Evolutionary conservation across 2,329 filamentous ascomycete genomes (phyloP), one percentile per base, ranked within the genome.

Genomic region (Colletotrichum filicis): DNA sequence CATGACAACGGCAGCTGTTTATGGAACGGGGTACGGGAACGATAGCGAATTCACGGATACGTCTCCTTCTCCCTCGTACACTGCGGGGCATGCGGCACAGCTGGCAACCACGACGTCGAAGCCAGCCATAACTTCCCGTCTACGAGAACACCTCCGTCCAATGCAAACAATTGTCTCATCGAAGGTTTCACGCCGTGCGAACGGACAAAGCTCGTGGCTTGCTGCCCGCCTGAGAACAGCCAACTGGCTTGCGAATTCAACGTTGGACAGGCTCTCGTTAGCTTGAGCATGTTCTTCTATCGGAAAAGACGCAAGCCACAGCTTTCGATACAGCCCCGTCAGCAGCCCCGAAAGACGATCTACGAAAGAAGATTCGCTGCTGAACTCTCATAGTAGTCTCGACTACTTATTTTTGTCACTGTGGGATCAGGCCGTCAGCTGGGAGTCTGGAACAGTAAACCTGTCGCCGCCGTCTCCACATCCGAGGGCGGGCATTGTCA

Each of bases 341-440:
- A 60, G 30, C 66, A 55, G 60, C 66, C 59, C 59, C 70, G 59
- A 53, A 26, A 24, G 68, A 66, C 42, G 63, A n/a, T 30, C 42
- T 61, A n/a, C 24, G 37, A 6, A 42, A 32, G 28, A 56, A 37
- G 22, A 65, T 56, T 32, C 49, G 24, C 49, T 37, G 58, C 57
- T 62, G 42, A 35, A 24, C 26, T n/a, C 32, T n/a, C 22, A 19
- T 35, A 32, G 49, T n/a, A 49, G 19, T 52, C 22, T 52, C 56
- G 66, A 60, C n/a, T 56, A 66, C 35, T 69, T 71, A 57, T 70
- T 73, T 61, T 71, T 65, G 55, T 58, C 66, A 16, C n/a, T 26
- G 63, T 32, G 37, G 32, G 24, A 52, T 32, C 57, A 46, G 24
- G 52, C 59, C 42, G 46, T 42, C 28, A 30, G 19, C 24, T 42